Evolutionary conservation across 306 rosid species (phyloP).

Genomic region (Lathyrus sativus): DNA sequence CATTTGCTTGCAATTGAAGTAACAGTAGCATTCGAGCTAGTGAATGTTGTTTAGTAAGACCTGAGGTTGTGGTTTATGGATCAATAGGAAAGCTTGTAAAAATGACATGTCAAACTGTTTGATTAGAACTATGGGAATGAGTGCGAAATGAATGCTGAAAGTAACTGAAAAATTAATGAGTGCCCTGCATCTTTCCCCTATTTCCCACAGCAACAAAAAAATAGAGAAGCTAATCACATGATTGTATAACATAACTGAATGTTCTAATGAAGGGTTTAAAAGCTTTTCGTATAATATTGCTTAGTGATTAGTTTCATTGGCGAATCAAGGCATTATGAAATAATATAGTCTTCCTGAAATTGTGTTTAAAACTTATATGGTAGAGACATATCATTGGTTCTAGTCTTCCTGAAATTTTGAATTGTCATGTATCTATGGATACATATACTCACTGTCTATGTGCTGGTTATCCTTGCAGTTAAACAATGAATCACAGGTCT

Average conservation of each 20-base stretch:
- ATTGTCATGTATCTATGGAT: slow-evolving; percentile 4
- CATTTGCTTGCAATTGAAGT: slow-evolving; percentile 7
- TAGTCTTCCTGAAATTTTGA: slow-evolving; percentile 14
- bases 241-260: not conserved
- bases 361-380: slow-evolving; percentile 5
- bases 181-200: no score
- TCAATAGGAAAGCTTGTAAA: no score
- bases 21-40: not conserved
- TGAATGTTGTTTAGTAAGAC: not conserved
- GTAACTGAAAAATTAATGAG: no score
- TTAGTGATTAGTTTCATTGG: not conserved
- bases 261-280: slow-evolving; percentile 6
- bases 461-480: slow-evolving; percentile 3
- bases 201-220: no score
- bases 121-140: slow-evolving; percentile 5
- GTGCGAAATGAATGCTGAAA: not conserved
- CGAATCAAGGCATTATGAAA: slow-evolving; percentile 11
- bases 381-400: slow-evolving; percentile 7
- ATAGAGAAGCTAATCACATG: not conserved
- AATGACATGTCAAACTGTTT: not conserved
- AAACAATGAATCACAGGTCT: slow-evolving; percentile 7
- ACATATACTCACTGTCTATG: slow-evolving; percentile 3
- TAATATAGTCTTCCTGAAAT: slow-evolving; percentile 4
- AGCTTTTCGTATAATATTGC: slow-evolving; percentile 7
- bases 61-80: no score